Evolutionary conservation across 1,139 yeast genomes (phyloP), one percentile per base, ranked within the genome.

Genomic region (Candida sojae): DNA sequence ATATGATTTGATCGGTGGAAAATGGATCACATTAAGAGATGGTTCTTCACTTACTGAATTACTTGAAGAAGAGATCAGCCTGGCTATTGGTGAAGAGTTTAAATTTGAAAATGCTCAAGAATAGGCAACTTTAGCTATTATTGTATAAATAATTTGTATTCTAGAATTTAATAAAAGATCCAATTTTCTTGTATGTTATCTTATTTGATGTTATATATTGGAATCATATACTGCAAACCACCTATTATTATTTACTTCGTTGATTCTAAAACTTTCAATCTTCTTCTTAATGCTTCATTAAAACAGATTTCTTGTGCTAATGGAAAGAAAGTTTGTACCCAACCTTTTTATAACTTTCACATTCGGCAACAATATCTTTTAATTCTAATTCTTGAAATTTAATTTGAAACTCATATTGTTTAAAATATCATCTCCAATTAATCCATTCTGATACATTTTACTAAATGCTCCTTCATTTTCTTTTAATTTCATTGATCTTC

Each of bases 241-340:
- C 21, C 3, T 3, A 17, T 17, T 17, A 3, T 26, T 26, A 26
- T 8, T 26, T 4, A 21, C 12, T 17, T 9, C 6, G 12, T 4
- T 17, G 10, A 17, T 9, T 25, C 30, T 6, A 23, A 11, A 3
- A 13, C 21, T 5, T 36, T 36, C 49, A 90, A 73, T 61, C 97
- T 83, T 71, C 95, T 82, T 68, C 95, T 81, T 48, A 93, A 75
- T 0, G 97, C 97, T 67, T 88, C 96, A 63, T 92, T 92, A 68
- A 90, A 88, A 55, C 96, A 89, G 43, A 93, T 85, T 62, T 93
- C 98, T 60, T 87, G 93, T 33, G 93, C 88, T 17, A 87, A 81
- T 11, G 87, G 86, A 63, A 91, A 87, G 59, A 90, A 82, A 46
- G 79, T 71, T 56, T 82, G 86, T 6, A 86, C 81, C 97, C 97